Evolutionary conservation across 805 yeast species (phyloP).

Genomic region (Pichia cephalocereana): DNA sequence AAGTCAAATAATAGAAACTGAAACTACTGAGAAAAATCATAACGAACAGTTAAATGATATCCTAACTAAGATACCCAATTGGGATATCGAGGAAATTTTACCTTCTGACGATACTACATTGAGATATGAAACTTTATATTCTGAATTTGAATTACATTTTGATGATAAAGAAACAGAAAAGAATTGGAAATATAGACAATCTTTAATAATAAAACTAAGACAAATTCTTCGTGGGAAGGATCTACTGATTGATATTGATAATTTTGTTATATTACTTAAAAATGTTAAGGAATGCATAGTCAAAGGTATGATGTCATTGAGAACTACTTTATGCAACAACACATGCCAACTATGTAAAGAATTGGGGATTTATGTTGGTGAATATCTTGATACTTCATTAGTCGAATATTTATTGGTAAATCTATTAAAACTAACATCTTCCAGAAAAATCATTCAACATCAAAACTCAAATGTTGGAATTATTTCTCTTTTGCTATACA

Average conservation of each 20-base stretch:
- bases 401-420: slow-evolving; percentile 41
- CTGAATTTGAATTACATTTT: slow-evolving; percentile 32
- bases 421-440: slow-evolving; percentile 44
- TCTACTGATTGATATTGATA: background rate
- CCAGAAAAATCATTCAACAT: slow-evolving; percentile 57
- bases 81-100: slow-evolving; percentile 23
- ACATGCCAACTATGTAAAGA: slow-evolving; percentile 77
- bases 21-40: background rate
- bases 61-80: slow-evolving; percentile 8
- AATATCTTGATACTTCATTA: slow-evolving; percentile 33
- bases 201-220: slow-evolving; percentile 47
- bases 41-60: background rate
- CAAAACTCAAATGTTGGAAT: slow-evolving; percentile 46
- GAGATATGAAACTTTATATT: slow-evolving; percentile 20
- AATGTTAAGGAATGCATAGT: slow-evolving; percentile 48
- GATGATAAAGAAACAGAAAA: slow-evolving; percentile 75
- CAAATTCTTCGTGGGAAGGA: slow-evolving; percentile 51
- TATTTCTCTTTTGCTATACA: slow-evolving; percentile 45
- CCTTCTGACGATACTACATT: background rate
- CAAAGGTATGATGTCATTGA: slow-evolving; percentile 60
- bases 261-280: slow-evolving; percentile 18
- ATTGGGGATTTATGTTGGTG: slow-evolving; percentile 33
- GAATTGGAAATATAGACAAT: slow-evolving; percentile 77
- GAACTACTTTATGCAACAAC: slow-evolving; percentile 74
- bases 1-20: background rate